phyloP scores from a whole-genome alignment of 2,329 filamentous ascomycete genomes.

The Didymellaceae sp. region DNA sequence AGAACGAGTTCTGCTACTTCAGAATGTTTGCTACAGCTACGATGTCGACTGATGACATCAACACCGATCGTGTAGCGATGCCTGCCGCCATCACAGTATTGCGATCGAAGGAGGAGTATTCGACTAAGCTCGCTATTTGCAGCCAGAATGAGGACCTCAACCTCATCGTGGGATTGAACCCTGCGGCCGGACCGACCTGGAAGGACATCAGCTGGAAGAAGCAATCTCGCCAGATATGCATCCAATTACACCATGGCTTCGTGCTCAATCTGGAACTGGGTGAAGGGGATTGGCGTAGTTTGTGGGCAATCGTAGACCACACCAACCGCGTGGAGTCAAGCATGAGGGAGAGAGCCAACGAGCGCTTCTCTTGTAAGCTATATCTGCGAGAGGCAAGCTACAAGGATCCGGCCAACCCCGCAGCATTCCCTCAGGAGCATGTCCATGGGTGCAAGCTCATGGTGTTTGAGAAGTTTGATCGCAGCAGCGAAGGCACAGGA shows the following conservation, averaged over 20 bases:
- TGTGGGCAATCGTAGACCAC: slow-evolving; percentile 88
- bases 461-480: slow-evolving; percentile 74
- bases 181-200: slow-evolving; percentile 75
- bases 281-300: slow-evolving; percentile 76
- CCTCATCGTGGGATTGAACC: slow-evolving; percentile 72
- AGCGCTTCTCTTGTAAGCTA: slow-evolving; percentile 72
- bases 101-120: slow-evolving; percentile 71
- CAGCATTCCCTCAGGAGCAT: slow-evolving; percentile 77
- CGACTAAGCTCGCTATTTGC: slow-evolving; percentile 74
- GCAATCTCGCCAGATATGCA: slow-evolving; percentile 67
- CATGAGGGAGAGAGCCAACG: slow-evolving; percentile 71
- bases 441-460: slow-evolving; percentile 74
- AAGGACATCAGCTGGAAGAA: slow-evolving; percentile 81
- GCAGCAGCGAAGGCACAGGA: slow-evolving; percentile 74
- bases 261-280: slow-evolving; percentile 72
- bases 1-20: slow-evolving; percentile 77
- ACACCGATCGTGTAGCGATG: slow-evolving; percentile 71
- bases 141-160: slow-evolving; percentile 83
- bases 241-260: slow-evolving; percentile 79
- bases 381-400: slow-evolving; percentile 80
- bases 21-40: slow-evolving; percentile 77
- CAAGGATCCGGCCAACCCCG: slow-evolving; percentile 73
- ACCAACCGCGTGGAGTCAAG: slow-evolving; percentile 76
- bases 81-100: slow-evolving; percentile 79
- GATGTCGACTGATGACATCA: slow-evolving; percentile 72